Evolutionary conservation across 768 basidiomycete genomes (phyloP).

Genomic region (Boletus rex-veris): DNA sequence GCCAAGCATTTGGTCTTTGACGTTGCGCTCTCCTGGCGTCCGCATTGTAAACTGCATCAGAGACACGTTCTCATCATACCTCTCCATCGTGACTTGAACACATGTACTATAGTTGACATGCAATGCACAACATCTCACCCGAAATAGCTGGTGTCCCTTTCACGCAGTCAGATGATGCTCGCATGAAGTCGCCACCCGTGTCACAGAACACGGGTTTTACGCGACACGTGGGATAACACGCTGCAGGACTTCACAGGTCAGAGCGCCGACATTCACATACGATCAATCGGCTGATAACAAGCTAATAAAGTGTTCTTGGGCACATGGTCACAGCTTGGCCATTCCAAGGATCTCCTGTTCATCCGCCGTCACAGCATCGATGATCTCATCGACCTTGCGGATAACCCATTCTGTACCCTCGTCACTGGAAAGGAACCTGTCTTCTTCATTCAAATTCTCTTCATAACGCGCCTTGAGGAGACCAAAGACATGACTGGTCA

Average conservation of each 20-base stretch:
- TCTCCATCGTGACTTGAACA: constrained; percentile 27
- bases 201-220: constrained; percentile 29
- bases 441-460: constrained; percentile 61
- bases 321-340: constrained; percentile 55
- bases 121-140: constrained; percentile 26
- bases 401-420: constrained; percentile 90
- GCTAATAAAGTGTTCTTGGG: constrained; percentile 21
- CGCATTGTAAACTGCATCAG: constrained; percentile 32
- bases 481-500: constrained; percentile 86
- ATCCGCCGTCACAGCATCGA: constrained; percentile 63
- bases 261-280: constrained; percentile 17
- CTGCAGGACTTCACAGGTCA: constrained; percentile 21
- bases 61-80: constrained; percentile 30
- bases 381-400: constrained; percentile 75
- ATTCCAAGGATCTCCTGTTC: constrained; percentile 39
- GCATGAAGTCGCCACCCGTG: constrained; percentile 14
- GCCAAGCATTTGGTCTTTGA: constrained; percentile 49
- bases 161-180: constrained; percentile 18
- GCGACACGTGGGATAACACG: constrained; percentile 34
- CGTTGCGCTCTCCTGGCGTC: constrained; percentile 19
- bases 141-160: constrained; percentile 20
- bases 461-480: constrained; percentile 76
- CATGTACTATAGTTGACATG: constrained; percentile 31
- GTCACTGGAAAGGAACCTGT: constrained; percentile 77
- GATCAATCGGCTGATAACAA: constrained; percentile 33